Evolutionary conservation across 2,329 filamentous ascomycete genomes (phyloP).

Genomic region (Huntiella omanensis): DNA sequence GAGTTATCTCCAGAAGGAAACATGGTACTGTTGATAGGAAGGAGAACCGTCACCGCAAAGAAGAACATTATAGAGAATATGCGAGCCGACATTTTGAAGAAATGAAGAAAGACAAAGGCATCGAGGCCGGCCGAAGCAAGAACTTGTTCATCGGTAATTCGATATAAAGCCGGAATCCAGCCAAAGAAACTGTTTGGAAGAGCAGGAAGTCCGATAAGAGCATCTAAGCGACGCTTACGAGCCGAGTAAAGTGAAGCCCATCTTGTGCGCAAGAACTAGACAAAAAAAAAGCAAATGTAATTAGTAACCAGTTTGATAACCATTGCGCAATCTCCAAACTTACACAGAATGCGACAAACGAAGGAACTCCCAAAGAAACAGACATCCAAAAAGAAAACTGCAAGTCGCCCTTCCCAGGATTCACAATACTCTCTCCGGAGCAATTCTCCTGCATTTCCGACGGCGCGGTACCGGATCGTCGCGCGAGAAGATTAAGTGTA

Average conservation of each 20-base stretch:
- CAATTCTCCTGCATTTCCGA: conserved; percentile 10
- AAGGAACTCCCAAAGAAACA: conserved; percentile 45
- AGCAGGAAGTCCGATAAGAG: conserved; percentile 44
- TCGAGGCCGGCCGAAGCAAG: conserved; percentile 81
- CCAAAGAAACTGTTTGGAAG: conserved; percentile 75
- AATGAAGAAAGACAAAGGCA: conserved; percentile 85
- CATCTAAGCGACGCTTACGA: conserved; percentile 54
- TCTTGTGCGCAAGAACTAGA: conserved; percentile 63
- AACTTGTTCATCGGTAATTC: conserved; percentile 74
- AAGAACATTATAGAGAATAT: conserved; percentile 65
- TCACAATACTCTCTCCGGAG: conserved; percentile 11
- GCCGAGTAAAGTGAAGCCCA: conserved; percentile 87
- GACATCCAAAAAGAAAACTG: conserved; percentile 29
- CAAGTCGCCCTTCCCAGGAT: conserved; percentile 12
- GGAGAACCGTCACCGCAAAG: conserved; percentile 63
- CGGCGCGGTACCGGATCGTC: not conserved
- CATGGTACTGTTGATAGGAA: conserved; percentile 57
- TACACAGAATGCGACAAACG: conserved; percentile 63
- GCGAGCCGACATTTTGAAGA: conserved; percentile 88
- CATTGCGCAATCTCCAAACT: conserved; percentile 15
- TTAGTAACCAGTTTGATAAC: not conserved
- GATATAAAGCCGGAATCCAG: conserved; percentile 78
- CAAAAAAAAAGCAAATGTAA: not conserved
- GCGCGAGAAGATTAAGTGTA: conserved; percentile 4
- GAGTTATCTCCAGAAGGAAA: conserved; percentile 22